These are phyloP conservation scores for Mortierella sp. DNA, from an alignment of 371 early-diverging fungal species.

Conservation along the genomic window DNA sequence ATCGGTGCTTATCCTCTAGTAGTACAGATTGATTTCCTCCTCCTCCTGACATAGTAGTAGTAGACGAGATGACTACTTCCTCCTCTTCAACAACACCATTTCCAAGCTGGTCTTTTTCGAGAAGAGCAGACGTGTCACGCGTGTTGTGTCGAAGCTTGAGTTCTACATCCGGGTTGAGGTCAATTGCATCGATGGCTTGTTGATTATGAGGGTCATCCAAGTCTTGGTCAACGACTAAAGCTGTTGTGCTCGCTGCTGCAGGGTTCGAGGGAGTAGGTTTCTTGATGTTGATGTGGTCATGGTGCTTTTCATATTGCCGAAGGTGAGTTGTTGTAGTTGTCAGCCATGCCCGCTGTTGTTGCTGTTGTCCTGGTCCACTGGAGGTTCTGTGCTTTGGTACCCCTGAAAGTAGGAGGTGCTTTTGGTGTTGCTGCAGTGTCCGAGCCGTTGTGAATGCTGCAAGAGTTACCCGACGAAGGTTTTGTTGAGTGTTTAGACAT, in stretches of 20 bases:
- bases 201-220: neutral
- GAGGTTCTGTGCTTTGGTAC: neutral
- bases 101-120: neutral
- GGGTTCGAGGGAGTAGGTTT: neutral
- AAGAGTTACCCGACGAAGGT: neutral
- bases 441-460: neutral
- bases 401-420: neutral
- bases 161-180: neutral
- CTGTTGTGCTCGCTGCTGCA: neutral
- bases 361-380: neutral
- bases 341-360: conserved; percentile 10
- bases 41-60: conserved; percentile 20
- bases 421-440: neutral
- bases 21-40: conserved; percentile 23
- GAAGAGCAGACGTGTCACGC: neutral
- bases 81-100: neutral
- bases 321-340: conserved; percentile 30
- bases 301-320: conserved; percentile 22
- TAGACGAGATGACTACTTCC: conserved; percentile 17
- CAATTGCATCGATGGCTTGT: neutral
- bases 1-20: conserved; percentile 44
- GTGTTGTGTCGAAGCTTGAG: neutral
- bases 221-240: conserved; percentile 25
- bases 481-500: neutral
- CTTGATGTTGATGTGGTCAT: conserved; percentile 22